Evolutionary conservation across 371 early-diverging fungal species (phyloP), one percentile per base, ranked within the genome.

Genomic region (Nematocida parisii): DNA sequence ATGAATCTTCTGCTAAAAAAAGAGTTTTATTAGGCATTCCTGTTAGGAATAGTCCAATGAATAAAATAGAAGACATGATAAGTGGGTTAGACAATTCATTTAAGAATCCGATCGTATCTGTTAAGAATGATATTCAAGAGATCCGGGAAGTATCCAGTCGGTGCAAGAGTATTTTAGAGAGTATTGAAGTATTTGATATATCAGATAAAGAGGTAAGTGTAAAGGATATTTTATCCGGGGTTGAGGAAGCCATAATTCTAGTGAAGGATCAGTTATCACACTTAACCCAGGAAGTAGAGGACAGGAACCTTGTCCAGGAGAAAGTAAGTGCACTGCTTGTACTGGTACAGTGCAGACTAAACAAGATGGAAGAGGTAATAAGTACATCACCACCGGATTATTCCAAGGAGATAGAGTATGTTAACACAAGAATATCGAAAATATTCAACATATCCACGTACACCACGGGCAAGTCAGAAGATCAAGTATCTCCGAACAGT

Each of bases 201-300:
- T 40, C 64, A 20, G 15, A 7, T 15, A 27, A 13, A 18, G 7
- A 7, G 1, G 15, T 44, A 20, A 20, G 22, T 11, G 44, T 64
- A 45, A 64, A 64, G 44, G 6, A 33, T 11, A 13, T 66, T 3
- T 50, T 66, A 20, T 7, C 54, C 0, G 66, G 44, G 0, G 46
- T 75, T 2, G 75, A 75, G 45, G 66, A 75, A 22, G 33, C 56
- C 1, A 5, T 68, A 20, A 66, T 75, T 22, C 67, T 75, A 5
- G 5, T 75, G 0, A 75, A 66, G 47, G 66, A 75, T 20, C 47
- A 75, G 68, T 20, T 50, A 47, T 24, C 54, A 7, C 5, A 52
- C 6, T 7, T 74, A 22, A 70, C 46, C 2, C 50, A 66, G 5
- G 27, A 18, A 54, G 24, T 75, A 5, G 11, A 13, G 24, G 75